phyloP scores from a whole-genome alignment of 441 rosid species.

The Jatropha multifida region DNA sequence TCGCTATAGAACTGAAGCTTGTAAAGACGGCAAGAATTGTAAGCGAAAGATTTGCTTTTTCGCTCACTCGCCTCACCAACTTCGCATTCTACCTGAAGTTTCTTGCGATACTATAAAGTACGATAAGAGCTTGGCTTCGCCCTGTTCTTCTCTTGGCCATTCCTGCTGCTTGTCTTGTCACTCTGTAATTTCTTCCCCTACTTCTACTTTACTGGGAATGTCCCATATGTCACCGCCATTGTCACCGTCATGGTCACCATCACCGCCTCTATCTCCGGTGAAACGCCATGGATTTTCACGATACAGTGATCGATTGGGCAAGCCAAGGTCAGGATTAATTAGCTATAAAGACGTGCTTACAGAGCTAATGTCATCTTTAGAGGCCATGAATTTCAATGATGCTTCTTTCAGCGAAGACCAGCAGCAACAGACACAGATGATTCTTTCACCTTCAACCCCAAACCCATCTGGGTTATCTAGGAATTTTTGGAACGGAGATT shows the following conservation, averaged over 20 bases:
- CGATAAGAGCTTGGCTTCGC: background rate
- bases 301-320: slow-evolving; percentile 34
- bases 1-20: slow-evolving; percentile 82
- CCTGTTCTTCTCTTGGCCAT: slow-evolving; percentile 14
- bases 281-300: slow-evolving; percentile 38
- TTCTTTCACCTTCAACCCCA: slow-evolving; percentile 57
- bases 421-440: slow-evolving; percentile 39
- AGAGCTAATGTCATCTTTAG: slow-evolving; percentile 61
- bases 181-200: slow-evolving; percentile 52
- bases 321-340: slow-evolving; percentile 28
- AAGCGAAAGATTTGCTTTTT: slow-evolving; percentile 83
- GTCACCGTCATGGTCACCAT: slow-evolving; percentile 72
- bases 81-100: slow-evolving; percentile 52
- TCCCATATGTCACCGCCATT: slow-evolving; percentile 59
- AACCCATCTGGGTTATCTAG: slow-evolving; percentile 20
- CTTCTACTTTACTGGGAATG: slow-evolving; percentile 57
- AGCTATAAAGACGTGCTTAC: slow-evolving; percentile 54
- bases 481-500: slow-evolving; percentile 20
- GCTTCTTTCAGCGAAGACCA: slow-evolving; percentile 29
- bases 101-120: slow-evolving; percentile 14
- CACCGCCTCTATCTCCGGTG: slow-evolving; percentile 81
- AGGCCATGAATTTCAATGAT: slow-evolving; percentile 44
- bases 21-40: slow-evolving; percentile 83
- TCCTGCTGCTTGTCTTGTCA: slow-evolving; percentile 59
- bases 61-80: slow-evolving; percentile 79